These are phyloP conservation scores for Irpex sp. DNA, from an alignment of 1,284 basidiomycete species.

Conservation along the genomic window DNA sequence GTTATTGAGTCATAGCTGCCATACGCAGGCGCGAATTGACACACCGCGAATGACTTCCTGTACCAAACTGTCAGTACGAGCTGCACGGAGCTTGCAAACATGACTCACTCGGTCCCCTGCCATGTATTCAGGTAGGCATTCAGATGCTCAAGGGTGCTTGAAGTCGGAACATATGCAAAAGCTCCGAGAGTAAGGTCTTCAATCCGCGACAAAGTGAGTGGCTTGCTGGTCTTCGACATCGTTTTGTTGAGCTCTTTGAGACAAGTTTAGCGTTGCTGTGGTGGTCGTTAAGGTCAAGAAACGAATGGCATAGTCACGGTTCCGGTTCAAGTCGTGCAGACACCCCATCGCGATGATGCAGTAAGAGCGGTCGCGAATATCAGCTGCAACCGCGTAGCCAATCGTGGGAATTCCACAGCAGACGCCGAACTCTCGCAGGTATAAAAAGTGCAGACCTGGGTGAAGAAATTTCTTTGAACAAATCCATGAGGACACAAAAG, in stretches of 20 bases:
- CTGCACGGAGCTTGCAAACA: not conserved
- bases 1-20: not conserved
- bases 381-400: not conserved
- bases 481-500: slow-evolving; percentile 78
- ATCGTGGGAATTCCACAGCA: not conserved
- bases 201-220: slow-evolving; percentile 38
- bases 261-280: not conserved
- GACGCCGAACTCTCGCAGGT: not conserved
- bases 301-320: not conserved
- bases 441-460: slow-evolving; percentile 13
- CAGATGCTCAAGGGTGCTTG: slow-evolving; percentile 64
- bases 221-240: slow-evolving; percentile 38
- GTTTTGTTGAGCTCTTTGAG: not conserved
- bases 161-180: slow-evolving; percentile 54
- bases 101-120: slow-evolving; percentile 74
- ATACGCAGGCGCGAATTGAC: slow-evolving; percentile 12
- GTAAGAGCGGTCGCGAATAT: not conserved
- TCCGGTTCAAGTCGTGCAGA: not conserved
- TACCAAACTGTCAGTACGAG: not conserved
- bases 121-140: slow-evolving; percentile 73
- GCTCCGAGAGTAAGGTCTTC: slow-evolving; percentile 61
- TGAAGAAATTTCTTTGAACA: slow-evolving; percentile 40
- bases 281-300: not conserved
- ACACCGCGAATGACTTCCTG: slow-evolving; percentile 76
- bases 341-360: not conserved